phyloP scores from a whole-genome alignment of 176 grass and related monocot genomes.

The Cymbopogon citratus region DNA sequence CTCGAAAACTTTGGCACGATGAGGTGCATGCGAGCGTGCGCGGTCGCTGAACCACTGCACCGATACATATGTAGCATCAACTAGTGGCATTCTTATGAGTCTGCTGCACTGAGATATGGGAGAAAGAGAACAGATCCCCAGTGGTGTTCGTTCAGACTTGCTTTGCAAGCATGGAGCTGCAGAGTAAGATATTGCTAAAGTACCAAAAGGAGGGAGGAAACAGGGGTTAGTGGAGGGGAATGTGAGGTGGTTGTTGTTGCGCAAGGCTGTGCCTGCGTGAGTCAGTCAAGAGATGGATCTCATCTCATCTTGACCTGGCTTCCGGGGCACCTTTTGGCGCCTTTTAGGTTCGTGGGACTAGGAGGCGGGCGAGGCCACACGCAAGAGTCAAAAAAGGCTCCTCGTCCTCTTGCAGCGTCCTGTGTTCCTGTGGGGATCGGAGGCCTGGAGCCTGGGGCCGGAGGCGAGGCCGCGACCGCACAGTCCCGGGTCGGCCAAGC shows the following conservation, averaged over 20 bases:
- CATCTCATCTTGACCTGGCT: background rate
- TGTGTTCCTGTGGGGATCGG: background rate
- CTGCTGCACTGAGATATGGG: background rate
- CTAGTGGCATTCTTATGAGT: conserved; percentile 29
- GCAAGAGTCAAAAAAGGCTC: background rate
- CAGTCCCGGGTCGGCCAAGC: conserved; percentile 6
- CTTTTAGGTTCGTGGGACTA: conserved; percentile 29
- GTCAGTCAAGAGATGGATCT: background rate
- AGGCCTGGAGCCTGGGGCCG: background rate
- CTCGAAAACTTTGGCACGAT: background rate
- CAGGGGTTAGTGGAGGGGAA: conserved; percentile 36
- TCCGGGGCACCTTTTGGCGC: conserved; percentile 10
- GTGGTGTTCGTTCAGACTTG: background rate
- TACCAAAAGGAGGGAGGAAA: background rate
- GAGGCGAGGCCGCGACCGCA: background rate
- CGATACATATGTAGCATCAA: background rate
- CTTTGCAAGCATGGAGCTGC: conserved; percentile 12
- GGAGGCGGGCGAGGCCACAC: background rate
- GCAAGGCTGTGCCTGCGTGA: background rate
- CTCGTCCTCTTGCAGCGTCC: conserved; percentile 1
- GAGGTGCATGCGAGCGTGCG: background rate
- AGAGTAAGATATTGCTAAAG: conserved; percentile 34
- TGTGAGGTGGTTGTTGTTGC: conserved; percentile 9
- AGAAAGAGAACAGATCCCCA: background rate
- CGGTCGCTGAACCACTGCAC: background rate